Evolutionary conservation across 805 yeast species (phyloP).

Genomic region (Schwanniomyces pseudopolymorphus): DNA sequence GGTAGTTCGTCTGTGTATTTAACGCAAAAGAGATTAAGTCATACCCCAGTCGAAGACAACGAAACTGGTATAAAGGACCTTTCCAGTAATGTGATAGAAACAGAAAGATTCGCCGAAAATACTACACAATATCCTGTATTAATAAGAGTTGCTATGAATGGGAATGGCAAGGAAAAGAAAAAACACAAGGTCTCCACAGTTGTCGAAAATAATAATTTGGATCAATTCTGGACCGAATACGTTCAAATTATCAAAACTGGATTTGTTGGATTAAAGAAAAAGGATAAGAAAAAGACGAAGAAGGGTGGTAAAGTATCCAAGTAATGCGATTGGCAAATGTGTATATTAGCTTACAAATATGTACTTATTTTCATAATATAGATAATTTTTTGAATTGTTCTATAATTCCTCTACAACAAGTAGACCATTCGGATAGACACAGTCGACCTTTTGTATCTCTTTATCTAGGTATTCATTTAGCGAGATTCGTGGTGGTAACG

Average conservation of each 20-base stretch:
- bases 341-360: slow-evolving; percentile 1
- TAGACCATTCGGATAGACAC: slow-evolving; percentile 42
- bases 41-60: slow-evolving; percentile 21
- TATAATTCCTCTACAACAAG: slow-evolving; percentile 57
- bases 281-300: slow-evolving; percentile 75
- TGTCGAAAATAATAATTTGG: slow-evolving; percentile 60
- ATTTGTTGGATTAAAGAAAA: slow-evolving; percentile 74
- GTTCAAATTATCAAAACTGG: slow-evolving; percentile 68
- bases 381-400: not conserved
- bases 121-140: slow-evolving; percentile 55
- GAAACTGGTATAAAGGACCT: slow-evolving; percentile 26
- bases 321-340: slow-evolving; percentile 4
- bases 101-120: slow-evolving; percentile 15
- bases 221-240: slow-evolving; percentile 76
- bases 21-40: slow-evolving; percentile 54
- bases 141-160: slow-evolving; percentile 66
- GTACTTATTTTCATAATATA: not conserved
- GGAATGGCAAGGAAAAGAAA: slow-evolving; percentile 44
- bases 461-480: slow-evolving; percentile 27
- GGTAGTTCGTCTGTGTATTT: slow-evolving; percentile 56
- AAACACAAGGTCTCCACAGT: slow-evolving; percentile 71
- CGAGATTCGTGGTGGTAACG: slow-evolving; percentile 36
- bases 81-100: slow-evolving; percentile 32
- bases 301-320: slow-evolving; percentile 41
- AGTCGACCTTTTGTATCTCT: slow-evolving; percentile 60